Evolutionary conservation across 352 stramenopile genomes (phyloP), one percentile per base, ranked within the genome.

Genomic region (Globisporangium takayamanum): DNA sequence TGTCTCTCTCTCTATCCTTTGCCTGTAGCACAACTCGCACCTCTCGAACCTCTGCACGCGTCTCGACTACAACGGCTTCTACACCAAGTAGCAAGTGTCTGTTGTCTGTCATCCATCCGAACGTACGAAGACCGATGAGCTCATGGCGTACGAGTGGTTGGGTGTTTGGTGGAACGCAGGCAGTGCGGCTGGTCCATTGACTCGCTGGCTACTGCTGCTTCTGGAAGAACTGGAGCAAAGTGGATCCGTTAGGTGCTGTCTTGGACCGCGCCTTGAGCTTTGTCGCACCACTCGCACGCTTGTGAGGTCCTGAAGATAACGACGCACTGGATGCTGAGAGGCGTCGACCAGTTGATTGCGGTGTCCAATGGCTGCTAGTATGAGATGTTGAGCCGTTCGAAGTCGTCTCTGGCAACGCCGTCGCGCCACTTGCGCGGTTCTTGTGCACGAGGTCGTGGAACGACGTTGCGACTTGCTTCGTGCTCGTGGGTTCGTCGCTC

Each of bases 61-160:
- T 33, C 57, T 86, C 15, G 76, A 86, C 45, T 86, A 88, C 59
- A 88, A 88, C 57, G 73, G 73, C 7, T 88, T 88, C 60, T 88
- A 88, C 63, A 84, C 78, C 11, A 86, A 80, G 63, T 82, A 76
- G 58, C 28, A 6, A 5, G 28, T 5, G 28, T 2, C 28, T 33
- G 3, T 33, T 33, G 28, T 5, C 28, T 33, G 28, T 5, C 28
- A 33, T 33, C 28, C 28, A 33, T 5, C 2, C 2, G 28, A 5
- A 33, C 28, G 28, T 5, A 33, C 28, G 28, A 3, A 5, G 28
- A 33, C 28, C 22, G 22, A 22, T 22, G 22, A 33, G 28, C 28
- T 33, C 28, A 33, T 33, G 28, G 3, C 5, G 3, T 33, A 33
- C 28, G 28, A 33, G 1, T 33, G 28, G 28, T 33, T 5, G 28